phyloP scores from a whole-genome alignment of 345 rosid genomes.

The Eucalyptus regnans region DNA sequence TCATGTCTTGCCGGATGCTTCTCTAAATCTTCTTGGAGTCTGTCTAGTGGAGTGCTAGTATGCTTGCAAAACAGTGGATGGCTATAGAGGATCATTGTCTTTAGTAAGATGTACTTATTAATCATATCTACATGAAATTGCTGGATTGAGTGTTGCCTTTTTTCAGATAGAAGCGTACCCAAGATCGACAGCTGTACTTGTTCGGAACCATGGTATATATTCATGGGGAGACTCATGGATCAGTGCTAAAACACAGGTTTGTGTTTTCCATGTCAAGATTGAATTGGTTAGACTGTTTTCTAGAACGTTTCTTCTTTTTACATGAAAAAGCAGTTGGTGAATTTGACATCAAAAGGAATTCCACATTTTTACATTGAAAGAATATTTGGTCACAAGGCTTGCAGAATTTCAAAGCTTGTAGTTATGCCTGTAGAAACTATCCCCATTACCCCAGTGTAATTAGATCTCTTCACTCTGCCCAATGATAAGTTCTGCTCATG shows the following conservation, averaged over 20 bases:
- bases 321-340: neutral
- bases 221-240: slow-evolving; percentile 99
- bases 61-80: neutral
- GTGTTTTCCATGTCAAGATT: neutral
- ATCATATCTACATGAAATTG: neutral
- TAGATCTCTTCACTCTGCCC: neutral
- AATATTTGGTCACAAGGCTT: neutral
- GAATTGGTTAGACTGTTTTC: neutral
- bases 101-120: neutral
- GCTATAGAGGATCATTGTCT: neutral
- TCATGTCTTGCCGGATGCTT: neutral
- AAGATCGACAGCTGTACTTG: slow-evolving; percentile 89
- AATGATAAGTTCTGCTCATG: neutral
- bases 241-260: slow-evolving; percentile 95
- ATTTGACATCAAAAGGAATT: neutral
- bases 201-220: slow-evolving; percentile 89
- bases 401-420: neutral
- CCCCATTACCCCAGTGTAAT: neutral
- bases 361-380: neutral
- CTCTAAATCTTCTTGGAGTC: neutral
- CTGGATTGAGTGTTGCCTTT: neutral
- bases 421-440: neutral
- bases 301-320: neutral
- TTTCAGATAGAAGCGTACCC: slow-evolving; percentile 82
- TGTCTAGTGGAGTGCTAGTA: neutral